phyloP scores from a whole-genome alignment of 1,284 basidiomycete species.

The Tremellales sp. region DNA sequence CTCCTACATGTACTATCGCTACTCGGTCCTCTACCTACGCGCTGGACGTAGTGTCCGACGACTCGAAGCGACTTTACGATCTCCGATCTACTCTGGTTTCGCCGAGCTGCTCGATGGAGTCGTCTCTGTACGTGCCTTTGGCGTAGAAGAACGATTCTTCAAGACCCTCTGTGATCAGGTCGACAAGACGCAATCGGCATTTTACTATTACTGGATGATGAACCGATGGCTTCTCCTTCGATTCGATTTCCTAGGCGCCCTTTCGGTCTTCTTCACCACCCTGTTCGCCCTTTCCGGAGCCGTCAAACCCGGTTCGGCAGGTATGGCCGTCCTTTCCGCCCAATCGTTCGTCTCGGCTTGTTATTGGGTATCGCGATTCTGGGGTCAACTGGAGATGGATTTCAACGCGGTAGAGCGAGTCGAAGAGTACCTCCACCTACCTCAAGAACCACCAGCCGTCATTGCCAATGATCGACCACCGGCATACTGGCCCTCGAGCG shows the following conservation, averaged over 20 bases:
- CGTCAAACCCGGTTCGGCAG: slow-evolving; percentile 69
- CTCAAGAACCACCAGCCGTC: slow-evolving; percentile 72
- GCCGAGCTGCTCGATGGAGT: slow-evolving; percentile 72
- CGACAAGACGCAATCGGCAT: slow-evolving; percentile 56
- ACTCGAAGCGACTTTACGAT: slow-evolving; percentile 57
- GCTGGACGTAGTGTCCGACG: slow-evolving; percentile 71
- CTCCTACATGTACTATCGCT: slow-evolving; percentile 57
- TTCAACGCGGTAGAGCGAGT: slow-evolving; percentile 82
- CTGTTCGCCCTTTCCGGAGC: slow-evolving; percentile 68
- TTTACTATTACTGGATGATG: slow-evolving; percentile 58
- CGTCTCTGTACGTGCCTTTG: slow-evolving; percentile 82
- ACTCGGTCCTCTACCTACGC: slow-evolving; percentile 64
- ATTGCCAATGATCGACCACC: slow-evolving; percentile 66
- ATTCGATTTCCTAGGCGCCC: slow-evolving; percentile 70
- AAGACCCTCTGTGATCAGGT: slow-evolving; percentile 64
- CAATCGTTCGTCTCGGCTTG: slow-evolving; percentile 45
- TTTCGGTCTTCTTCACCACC: slow-evolving; percentile 69
- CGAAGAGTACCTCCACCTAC: slow-evolving; percentile 81
- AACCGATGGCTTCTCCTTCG: slow-evolving; percentile 66
- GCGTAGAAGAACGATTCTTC: slow-evolving; percentile 73
- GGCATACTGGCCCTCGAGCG: slow-evolving; percentile 77
- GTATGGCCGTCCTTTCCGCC: slow-evolving; percentile 70
- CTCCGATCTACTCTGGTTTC: slow-evolving; percentile 59
- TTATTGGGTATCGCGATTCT: slow-evolving; percentile 49
- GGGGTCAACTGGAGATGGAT: slow-evolving; percentile 49